Evolutionary conservation across 192 early-diverging fungal species (phyloP), one percentile per base, ranked within the genome.

Genomic region (Backusella tuberculispora): DNA sequence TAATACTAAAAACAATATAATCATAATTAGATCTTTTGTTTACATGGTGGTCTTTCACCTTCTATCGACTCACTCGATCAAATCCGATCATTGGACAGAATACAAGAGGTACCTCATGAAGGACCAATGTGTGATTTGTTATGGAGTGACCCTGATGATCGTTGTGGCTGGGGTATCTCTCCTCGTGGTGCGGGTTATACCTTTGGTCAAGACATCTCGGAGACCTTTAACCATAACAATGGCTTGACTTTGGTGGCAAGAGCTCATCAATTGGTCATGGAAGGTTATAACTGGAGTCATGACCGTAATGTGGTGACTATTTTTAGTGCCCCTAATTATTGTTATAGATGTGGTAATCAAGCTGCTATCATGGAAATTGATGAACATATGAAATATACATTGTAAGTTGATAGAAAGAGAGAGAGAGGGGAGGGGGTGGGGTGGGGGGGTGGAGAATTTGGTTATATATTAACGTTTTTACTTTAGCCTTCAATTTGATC

Each of bases 361-460:
- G 98, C 98, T 34, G 98, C 98, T 38, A 99, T 99, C 80, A 98
- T 99, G 98, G 98, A 99, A 82, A 93, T 99, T 78, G 98, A 99
- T 80, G 96, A 99, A 85, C 92, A 98, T 83, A 86, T 99, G 86
- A 98, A 98, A 89, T 98, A 98, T 84, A 97, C 97, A 66, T 99
- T 98, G 93, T 95, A 85, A 82, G 88, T 83, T n/a, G n/a, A n/a
- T n/a, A n/a, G n/a, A n/a, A n/a, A n/a, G n/a, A n/a, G n/a, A n/a
- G n/a, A n/a, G n/a, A n/a, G n/a, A n/a, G n/a, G n/a, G n/a, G n/a
- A n/a, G n/a, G n/a, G n/a, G n/a, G n/a, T n/a, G n/a, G n/a, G n/a
- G n/a, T n/a, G n/a, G n/a, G n/a, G n/a, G n/a, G n/a, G n/a, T n/a
- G n/a, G n/a, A n/a, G n/a, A n/a, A n/a, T n/a, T n/a, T n/a, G n/a